Percentiles rank a stretch among this genome's conserved stretches.
These are phyloP conservation scores for Bertia moriformis DNA, from an alignment of 2,329 filamentous ascomycete species.

Conservation along the genomic window DNA sequence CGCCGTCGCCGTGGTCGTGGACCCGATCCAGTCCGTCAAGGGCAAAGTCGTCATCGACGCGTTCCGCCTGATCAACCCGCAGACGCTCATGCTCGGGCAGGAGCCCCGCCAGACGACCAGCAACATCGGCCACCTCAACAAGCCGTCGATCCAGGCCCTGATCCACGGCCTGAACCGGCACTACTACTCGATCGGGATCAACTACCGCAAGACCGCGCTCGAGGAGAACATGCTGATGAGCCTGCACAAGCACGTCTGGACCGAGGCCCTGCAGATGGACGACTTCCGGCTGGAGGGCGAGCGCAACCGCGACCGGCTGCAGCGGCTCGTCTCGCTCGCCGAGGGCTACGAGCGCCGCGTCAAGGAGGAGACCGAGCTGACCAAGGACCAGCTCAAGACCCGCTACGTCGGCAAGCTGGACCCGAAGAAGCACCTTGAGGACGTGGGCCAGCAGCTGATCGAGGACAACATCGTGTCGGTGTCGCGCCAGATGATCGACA, in stretches of 20 bases:
- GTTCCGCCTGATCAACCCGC: conserved; percentile 95
- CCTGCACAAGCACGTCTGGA: conserved; percentile 98
- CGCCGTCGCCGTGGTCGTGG: conserved; percentile 92
- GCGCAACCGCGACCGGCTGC: conserved; percentile 75
- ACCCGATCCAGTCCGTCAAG: conserved; percentile 98
- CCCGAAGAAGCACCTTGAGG: conserved; percentile 97
- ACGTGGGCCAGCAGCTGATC: conserved; percentile 89
- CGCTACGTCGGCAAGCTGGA: conserved; percentile 98
- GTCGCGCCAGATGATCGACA: conserved; percentile 98
- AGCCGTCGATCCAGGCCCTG: conserved; percentile 96
- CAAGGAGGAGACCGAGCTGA: conserved; percentile 94
- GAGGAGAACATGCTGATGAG: conserved; percentile 99
- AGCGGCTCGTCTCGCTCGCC: conserved; percentile 74
- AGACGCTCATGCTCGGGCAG: conserved; percentile 93
- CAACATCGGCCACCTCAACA: conserved; percentile 94
- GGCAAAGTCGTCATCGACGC: conserved; percentile 99
- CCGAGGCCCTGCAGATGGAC: conserved; percentile 90
- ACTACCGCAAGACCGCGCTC: conserved; percentile 91
- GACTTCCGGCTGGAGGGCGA: conserved; percentile 77
- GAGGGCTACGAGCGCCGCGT: conserved; percentile 98
- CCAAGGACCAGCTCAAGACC: conserved; percentile 94
- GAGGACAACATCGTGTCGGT: conserved; percentile 99
- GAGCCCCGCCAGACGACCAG: conserved; percentile 95
- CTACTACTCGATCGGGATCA: conserved; percentile 98
- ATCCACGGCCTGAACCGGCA: conserved; percentile 96